phyloP scores from a whole-genome alignment of 495 filamentous ascomycete genomes.

The Penicillium dipodomyicola region DNA sequence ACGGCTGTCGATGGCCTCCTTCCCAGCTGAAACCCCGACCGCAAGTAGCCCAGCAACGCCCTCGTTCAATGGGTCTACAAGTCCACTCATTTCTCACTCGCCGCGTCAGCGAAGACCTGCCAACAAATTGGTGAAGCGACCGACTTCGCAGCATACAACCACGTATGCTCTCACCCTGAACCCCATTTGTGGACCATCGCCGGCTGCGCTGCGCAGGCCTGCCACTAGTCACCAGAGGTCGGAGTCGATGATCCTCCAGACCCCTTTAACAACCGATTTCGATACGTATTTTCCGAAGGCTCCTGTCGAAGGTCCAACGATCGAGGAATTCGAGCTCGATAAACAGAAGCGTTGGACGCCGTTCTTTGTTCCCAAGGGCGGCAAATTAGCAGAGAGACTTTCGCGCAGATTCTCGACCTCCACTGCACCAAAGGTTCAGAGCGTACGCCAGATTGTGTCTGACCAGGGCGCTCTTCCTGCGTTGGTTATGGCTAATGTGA shows the following conservation, averaged over 20 bases:
- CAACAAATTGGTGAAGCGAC: conserved; percentile 89
- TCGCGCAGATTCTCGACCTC: conserved; percentile 33
- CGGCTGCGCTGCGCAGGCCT: conserved; percentile 66
- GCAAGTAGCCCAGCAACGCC: conserved; percentile 65
- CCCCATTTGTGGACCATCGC: conserved; percentile 46
- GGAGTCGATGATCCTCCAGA: conserved; percentile 59
- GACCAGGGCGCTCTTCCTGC: conserved; percentile 32
- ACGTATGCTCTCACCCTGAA: conserved; percentile 29
- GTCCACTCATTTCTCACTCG: conserved; percentile 56
- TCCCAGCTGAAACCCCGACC: conserved; percentile 66
- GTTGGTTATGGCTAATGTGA: conserved; percentile 40
- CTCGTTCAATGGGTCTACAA: conserved; percentile 68
- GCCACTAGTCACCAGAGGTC: conserved; percentile 87
- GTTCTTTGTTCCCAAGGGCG: conserved; percentile 43
- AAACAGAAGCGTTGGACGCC: conserved; percentile 40
- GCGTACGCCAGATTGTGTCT: conserved; percentile 31
- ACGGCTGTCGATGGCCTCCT: conserved; percentile 71
- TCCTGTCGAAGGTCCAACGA: conserved; percentile 18
- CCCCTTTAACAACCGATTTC: conserved; percentile 33
- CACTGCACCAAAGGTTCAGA: conserved; percentile 24
- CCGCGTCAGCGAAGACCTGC: conserved; percentile 51
- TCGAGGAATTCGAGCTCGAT: conserved; percentile 20
- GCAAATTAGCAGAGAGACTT: conserved; percentile 37
- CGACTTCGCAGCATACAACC: conserved; percentile 59
- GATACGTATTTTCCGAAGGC: conserved; percentile 24